Base-by-base conservation (phyloP, 1,284 basidiomycete genomes). In the Leccinum variabile region DNA sequence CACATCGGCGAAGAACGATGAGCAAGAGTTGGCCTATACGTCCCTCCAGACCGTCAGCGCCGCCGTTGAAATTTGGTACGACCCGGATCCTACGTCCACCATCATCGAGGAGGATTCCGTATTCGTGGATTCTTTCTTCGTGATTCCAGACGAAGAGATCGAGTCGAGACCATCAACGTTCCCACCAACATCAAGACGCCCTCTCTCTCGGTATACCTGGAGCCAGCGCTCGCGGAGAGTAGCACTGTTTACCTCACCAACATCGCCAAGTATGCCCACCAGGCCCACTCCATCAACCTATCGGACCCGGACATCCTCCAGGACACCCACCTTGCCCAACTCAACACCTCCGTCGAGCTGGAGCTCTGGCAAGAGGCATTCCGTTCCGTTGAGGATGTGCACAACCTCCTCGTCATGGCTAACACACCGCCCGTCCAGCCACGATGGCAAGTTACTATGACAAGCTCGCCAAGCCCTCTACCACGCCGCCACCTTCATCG, bases 51-150 rank as follows among this genome's bases (percentile, higher is more conserved):
- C 97, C 1, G 89, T 99, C 67, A 99, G 97, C 0, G 90, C 94
- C 4, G 93, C 94, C 1, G 95, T 98, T 30, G 96, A 99, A 77
- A 98, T 99, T 69, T 97, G 95, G 87, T 99, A 98, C 74, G 97
- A 99, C 74, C 97, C 97, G 0, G 90, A 98, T 71, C 92, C 95
- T 28, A 89, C 85, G 18, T 87, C 91, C 0, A 99, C 97, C 10
- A 90, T 96, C 72, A 98, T 99, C 74, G 95, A 97, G 69, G 97
- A 98, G 72, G 97, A 99, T 78, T 81, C 86, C 56, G 88, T 97
- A 59, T 99, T 99, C 74, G 97, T 99, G 59, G 95, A 98, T 71
- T 95, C 96, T 0, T 98, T 98, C 92, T 99, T 99, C 75, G 96
- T 96, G 61, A 98, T 99, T 77, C 97, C 97, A 9, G 97, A 99